Conservation (phyloP, 225 moss, liverwort and hornwort genomes). For the Polytrichum formosum region DNA sequence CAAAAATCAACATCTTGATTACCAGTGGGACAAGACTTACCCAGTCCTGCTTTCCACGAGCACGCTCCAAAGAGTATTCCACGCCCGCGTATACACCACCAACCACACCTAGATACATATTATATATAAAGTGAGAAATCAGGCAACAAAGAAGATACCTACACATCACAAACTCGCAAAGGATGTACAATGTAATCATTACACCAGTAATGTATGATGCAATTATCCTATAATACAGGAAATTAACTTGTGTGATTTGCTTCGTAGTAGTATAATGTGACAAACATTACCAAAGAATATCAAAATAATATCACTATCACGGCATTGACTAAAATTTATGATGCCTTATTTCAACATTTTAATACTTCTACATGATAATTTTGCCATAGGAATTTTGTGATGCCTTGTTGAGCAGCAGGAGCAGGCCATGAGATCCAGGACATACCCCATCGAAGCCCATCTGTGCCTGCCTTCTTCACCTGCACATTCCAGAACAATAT, state of each 20-base stretch:
- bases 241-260: not conserved
- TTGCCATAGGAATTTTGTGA: too few species aligned
- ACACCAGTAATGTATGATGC: not conserved
- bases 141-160: not conserved
- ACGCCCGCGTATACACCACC: slow-evolving; percentile 55
- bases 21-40: slow-evolving; percentile 10
- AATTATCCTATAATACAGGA: not conserved
- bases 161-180: not conserved
- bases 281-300: too few species aligned
- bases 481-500: not conserved
- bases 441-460: slow-evolving; percentile 58
- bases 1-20: too few species aligned
- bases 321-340: too few species aligned
- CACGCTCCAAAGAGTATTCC: slow-evolving; percentile 48
- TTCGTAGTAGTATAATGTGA: too few species aligned
- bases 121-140: not conserved
- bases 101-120: slow-evolving; percentile 26
- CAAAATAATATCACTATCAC: too few species aligned
- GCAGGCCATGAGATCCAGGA: not conserved
- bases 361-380: too few species aligned
- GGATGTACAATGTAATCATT: not conserved
- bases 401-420: too few species aligned
- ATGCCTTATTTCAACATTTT: too few species aligned
- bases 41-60: slow-evolving; percentile 50
- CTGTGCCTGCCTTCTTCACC: slow-evolving; percentile 39